A percentile compares a stretch with the other conserved stretches of the same genome.
Conservation (phyloP, 2,329 filamentous ascomycete genomes). For the Xylariaceae sp. region DNA sequence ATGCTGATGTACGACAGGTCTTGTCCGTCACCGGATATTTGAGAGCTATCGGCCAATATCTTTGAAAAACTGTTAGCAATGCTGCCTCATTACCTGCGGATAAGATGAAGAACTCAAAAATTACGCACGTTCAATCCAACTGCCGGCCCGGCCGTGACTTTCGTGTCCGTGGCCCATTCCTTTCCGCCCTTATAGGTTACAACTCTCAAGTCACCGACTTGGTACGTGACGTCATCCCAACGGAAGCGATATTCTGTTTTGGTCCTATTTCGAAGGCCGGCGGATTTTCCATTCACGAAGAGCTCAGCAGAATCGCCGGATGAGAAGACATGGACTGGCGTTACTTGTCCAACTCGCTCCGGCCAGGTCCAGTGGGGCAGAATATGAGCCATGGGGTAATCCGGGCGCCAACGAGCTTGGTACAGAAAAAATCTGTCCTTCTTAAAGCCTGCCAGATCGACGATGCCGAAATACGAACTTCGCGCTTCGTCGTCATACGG, state of each 20-base stretch:
- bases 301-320: constrained; percentile 53
- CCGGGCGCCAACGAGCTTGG: constrained; percentile 51
- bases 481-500: constrained; percentile 44
- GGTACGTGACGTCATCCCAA: constrained; percentile 51
- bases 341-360: constrained; percentile 43
- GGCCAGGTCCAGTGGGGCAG: constrained; percentile 58
- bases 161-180: constrained; percentile 44
- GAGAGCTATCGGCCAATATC: constrained; percentile 37
- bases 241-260: constrained; percentile 47
- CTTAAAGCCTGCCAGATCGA: constrained; percentile 55
- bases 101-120: neutral
- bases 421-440: constrained; percentile 57
- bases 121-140: constrained; percentile 33
- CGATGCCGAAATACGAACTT: constrained; percentile 55
- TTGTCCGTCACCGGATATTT: constrained; percentile 39
- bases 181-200: constrained; percentile 46
- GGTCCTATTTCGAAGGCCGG: constrained; percentile 38
- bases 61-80: constrained; percentile 2
- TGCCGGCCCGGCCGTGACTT: constrained; percentile 41
- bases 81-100: neutral
- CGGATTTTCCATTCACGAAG: constrained; percentile 49
- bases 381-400: constrained; percentile 48
- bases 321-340: constrained; percentile 54
- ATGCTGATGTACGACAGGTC: constrained; percentile 48
- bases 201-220: constrained; percentile 46